Percentiles rank a stretch among this genome's conserved stretches.
Evolutionary conservation across 2,329 filamentous ascomycete species (phyloP).

Genomic region (Fonsecaea pugnacius): DNA sequence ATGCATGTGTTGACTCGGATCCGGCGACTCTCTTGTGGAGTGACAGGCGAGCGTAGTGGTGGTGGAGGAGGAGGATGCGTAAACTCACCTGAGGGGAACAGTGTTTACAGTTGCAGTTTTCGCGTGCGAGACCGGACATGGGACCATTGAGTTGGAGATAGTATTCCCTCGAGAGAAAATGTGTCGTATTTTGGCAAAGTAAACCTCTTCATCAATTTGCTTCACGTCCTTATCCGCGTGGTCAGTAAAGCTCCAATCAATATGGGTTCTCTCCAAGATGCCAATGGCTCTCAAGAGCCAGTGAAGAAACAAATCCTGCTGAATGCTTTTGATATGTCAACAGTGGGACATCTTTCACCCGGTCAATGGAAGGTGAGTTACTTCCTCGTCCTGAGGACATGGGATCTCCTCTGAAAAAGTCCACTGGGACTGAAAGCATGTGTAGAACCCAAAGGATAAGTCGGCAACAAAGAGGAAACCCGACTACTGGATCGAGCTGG

Average conservation of each 20-base stretch:
- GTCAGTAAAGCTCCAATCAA: conserved; percentile 14
- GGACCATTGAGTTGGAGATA: background rate
- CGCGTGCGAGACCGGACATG: conserved; percentile 1
- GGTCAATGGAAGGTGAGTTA: conserved; percentile 68
- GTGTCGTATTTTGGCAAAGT: background rate
- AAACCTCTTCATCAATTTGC: background rate
- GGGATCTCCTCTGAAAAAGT: background rate
- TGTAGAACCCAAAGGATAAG: conserved; percentile 63
- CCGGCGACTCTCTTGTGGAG: background rate
- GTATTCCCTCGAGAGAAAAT: background rate
- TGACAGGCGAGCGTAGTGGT: background rate
- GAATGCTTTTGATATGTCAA: conserved; percentile 70
- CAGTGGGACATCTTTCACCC: conserved; percentile 66
- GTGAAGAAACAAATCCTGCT: conserved; percentile 61
- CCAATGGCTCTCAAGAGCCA: conserved; percentile 28
- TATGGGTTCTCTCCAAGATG: conserved; percentile 34
- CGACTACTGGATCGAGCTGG: conserved; percentile 61
- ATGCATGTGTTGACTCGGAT: background rate
- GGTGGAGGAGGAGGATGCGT: background rate
- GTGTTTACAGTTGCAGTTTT: background rate
- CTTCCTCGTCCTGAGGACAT: background rate
- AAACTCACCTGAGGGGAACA: background rate
- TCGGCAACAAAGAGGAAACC: conserved; percentile 62
- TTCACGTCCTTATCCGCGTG: background rate
- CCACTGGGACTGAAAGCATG: conserved; percentile 1